Conservation (phyloP, 495 filamentous ascomycete species). For the Aspergillus asperescens region DNA sequence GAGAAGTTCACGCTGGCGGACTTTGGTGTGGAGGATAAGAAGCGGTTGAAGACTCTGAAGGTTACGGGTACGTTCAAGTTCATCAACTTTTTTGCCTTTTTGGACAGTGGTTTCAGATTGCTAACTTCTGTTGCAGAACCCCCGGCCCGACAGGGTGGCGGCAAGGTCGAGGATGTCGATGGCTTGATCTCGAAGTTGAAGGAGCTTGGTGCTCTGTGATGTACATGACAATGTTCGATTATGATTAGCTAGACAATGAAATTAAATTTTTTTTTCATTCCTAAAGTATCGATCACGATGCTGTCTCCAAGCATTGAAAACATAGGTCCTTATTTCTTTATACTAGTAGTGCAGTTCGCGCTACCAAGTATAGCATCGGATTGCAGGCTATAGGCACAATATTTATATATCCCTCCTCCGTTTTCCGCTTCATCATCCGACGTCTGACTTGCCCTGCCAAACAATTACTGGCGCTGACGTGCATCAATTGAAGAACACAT, state of each 20-base stretch:
- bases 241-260: not conserved
- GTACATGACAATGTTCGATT: not conserved
- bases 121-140: conserved; percentile 57
- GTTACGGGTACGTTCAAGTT: too few species aligned
- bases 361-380: too few species aligned
- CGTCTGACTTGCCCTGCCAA: too few species aligned
- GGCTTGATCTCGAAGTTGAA: conserved; percentile 87
- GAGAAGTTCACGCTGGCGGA: conserved; percentile 85
- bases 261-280: not conserved
- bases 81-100: conserved; percentile 32
- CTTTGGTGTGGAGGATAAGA: conserved; percentile 66
- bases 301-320: too few species aligned
- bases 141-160: conserved; percentile 80
- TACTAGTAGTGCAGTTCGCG: too few species aligned
- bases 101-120: not conserved
- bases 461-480: too few species aligned
- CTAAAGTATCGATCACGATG: too few species aligned
- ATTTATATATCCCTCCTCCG: too few species aligned
- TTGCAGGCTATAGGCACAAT: too few species aligned
- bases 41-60: conserved; percentile 79
- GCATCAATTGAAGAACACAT: too few species aligned
- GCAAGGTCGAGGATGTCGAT: conserved; percentile 95
- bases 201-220: conserved; percentile 86
- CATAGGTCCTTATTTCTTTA: too few species aligned
- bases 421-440: too few species aligned